Evolutionary conservation across 352 stramenopile genomes (phyloP).

Genomic region (Lagenidium giganteum): DNA sequence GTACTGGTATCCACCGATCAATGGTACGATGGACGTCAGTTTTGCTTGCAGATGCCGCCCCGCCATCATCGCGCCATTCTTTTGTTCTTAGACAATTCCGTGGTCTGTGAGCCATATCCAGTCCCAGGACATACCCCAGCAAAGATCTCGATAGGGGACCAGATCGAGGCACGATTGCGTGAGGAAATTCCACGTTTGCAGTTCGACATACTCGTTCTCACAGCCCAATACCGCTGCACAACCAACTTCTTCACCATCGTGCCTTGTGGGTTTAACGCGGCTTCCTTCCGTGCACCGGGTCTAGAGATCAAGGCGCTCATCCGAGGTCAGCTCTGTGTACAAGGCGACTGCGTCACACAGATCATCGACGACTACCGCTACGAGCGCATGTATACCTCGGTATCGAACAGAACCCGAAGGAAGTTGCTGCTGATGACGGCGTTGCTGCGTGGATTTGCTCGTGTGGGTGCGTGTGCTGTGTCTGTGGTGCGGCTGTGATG

Average conservation of each 20-base stretch:
- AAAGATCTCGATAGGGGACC: slow-evolving; percentile 2
- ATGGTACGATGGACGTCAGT: not conserved
- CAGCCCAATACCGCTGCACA: not conserved
- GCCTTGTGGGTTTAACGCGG: too few species aligned
- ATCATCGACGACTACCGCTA: slow-evolving; percentile 24
- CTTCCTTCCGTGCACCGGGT: too few species aligned
- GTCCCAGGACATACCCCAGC: too few species aligned
- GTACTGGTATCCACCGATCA: too few species aligned
- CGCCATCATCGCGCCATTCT: too few species aligned
- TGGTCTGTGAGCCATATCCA: too few species aligned
- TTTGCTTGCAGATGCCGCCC: too few species aligned
- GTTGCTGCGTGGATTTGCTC: slow-evolving; percentile 2
- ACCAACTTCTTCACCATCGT: not conserved
- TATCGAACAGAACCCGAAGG: too few species aligned
- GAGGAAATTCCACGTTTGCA: too few species aligned
- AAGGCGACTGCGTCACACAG: slow-evolving; percentile 3
- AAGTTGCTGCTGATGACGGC: too few species aligned
- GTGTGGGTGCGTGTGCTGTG: slow-evolving; percentile 11
- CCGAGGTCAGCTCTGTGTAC: slow-evolving; percentile 1
- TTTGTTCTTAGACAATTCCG: too few species aligned
- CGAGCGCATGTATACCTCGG: too few species aligned
- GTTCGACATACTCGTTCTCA: slow-evolving; percentile 3
- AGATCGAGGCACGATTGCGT: slow-evolving; percentile 3
- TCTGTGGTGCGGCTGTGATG: slow-evolving; percentile 6
- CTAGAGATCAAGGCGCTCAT: slow-evolving; percentile 10